Base-by-base conservation (phyloP, 2,329 filamentous ascomycete species). In the Fusarium incarnatum region DNA sequence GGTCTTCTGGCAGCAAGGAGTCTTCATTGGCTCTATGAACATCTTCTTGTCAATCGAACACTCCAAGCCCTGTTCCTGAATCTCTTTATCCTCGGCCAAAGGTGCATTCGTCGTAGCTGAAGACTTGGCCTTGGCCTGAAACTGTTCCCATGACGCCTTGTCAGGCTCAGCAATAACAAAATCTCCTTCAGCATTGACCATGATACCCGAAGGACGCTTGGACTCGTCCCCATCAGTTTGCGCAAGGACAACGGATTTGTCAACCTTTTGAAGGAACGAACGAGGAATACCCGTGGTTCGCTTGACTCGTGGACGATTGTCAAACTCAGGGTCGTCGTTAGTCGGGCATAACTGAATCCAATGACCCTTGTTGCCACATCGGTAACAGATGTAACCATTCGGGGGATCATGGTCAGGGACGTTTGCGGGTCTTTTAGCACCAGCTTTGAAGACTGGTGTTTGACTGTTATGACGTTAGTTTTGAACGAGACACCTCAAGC, bases 11-110 rank as follows among this genome's bases (percentile, higher is more conserved):
- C 96, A 99, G 88, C 96, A 99, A 73, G 96, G 95, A 79, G 96
- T 98, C 89, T 97, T 97, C 87, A 97, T 96, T 88, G 96, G 95
- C 81, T 98, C 94, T 90, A 97, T 91, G 84, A 98, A 98, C 88
- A 97, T 91, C 82, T 93, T 94, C 84, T 97, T 97, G 89, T 98
- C 96, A 86, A 98, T 92, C 72, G 94, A 88, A 86, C 96, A 99
- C 82, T 96, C 92, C 79, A 99, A 85, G 73, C 95, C 95, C 77
- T 89, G 91, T 81, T 96, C 92, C 82, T 94, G 91, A 75, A 97
- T 84, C 79, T 95, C 94, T 84, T 96, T 94, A 83, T 93, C 92
- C 77, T 90, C 93, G 74, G 91, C 88, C 70, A 89, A 88, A 56
- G 90, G 89, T 64, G 89, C 91, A 79, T 95, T 93, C 80, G 94